Conservation (phyloP, 1,139 yeast genomes). For the Yamadazyma oceani region DNA sequence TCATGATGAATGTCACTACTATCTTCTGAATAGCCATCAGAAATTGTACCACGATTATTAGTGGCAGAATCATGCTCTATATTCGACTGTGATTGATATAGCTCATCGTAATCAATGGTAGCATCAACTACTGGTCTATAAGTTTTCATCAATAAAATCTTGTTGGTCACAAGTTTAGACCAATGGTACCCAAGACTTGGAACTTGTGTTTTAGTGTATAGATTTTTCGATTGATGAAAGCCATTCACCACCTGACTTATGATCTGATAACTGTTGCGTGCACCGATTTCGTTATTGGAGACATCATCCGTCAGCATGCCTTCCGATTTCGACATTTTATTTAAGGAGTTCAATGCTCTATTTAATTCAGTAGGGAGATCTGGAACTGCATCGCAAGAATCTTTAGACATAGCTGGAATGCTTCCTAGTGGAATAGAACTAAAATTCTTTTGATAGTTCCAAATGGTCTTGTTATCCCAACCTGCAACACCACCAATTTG, state of each 20-base stretch:
- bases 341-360: not conserved
- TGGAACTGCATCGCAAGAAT: no score
- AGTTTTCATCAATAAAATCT: slow-evolving; percentile 34
- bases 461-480: slow-evolving; percentile 50
- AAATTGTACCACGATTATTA: not conserved
- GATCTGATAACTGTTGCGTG: not conserved
- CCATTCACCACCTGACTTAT: not conserved
- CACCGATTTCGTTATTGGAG: not conserved
- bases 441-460: not conserved
- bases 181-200: slow-evolving; percentile 46
- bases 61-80: not conserved
- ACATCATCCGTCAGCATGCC: not conserved
- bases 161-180: slow-evolving; percentile 32
- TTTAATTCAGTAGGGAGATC: not conserved
- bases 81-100: not conserved
- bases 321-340: no score
- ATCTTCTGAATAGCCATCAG: no score
- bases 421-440: not conserved
- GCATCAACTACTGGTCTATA: slow-evolving; percentile 27
- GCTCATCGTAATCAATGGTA: slow-evolving; percentile 1
- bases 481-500: slow-evolving; percentile 77
- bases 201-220: slow-evolving; percentile 25
- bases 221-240: slow-evolving; percentile 7
- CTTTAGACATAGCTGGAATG: not conserved
- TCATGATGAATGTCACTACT: not conserved